Base-by-base conservation (phyloP, 2,329 filamentous ascomycete genomes). In the Arachnopeziza araneosa region DNA sequence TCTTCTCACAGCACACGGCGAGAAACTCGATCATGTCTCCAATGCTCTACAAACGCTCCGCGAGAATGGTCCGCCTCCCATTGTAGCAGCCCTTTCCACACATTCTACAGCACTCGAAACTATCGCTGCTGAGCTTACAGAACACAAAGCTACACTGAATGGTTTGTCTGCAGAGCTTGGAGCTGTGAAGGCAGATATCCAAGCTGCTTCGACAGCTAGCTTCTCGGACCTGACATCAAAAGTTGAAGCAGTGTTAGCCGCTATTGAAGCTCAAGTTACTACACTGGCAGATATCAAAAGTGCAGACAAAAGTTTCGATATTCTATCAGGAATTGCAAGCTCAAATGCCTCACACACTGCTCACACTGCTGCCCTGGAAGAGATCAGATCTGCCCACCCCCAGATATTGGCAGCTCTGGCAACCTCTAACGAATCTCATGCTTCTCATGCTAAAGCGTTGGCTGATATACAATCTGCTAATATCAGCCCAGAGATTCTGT, bases 251-350 rank as follows among this genome's bases (percentile, higher is more conserved):
- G 56, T 66, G 5, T 57, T 66, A 21, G 53, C 66, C 19, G 64
- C 65, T 21, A 63, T 71, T 23, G 65, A 68, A 44, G 55, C 63
- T 30, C 67, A 69, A 51, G 63, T 62, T 19, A 55, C 58, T 48
- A 67, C 64, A 0, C 55, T 71, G 30, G 57, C 63, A 7, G 67
- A 68, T 19, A 70, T 70, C 58, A 70, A 70, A 62, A 58, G 58
- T 51, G 63, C 67, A 17, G 64, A 69, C 63, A 58, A 58, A 21
- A 64, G 60, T 44, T 55, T 63, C 44, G 61, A 66, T 1, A 63
- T 68, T 49, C 53, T 69, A 17, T 57, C 61, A 51, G 60, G 59
- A n/a, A 53, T 67, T 21, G 61, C 65, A 44, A 54, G 55, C 30
- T 56, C 60, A 6, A 65, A 65, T 50, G 63, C 63, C 14, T 63